These are phyloP conservation scores for Nannochloropsis gaditana DNA, from an alignment of 108 stramenopile species.

Conservation along the genomic window DNA sequence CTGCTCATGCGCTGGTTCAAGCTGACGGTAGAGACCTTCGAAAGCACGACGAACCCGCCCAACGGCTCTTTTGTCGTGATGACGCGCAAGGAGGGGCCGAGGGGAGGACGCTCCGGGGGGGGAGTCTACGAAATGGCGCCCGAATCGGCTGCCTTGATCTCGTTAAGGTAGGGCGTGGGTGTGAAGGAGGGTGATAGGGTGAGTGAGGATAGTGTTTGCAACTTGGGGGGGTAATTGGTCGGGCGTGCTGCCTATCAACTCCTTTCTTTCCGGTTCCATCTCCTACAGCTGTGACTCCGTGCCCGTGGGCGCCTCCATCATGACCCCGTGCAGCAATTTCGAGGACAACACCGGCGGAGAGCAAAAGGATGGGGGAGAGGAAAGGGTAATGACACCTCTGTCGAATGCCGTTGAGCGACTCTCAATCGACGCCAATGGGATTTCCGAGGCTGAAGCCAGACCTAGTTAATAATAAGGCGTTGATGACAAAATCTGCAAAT, in stretches of 20 bases:
- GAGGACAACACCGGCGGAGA: neutral
- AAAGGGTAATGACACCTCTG: neutral
- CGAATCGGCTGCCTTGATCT: neutral
- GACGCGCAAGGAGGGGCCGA: constrained; percentile 37
- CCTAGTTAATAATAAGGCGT: no score
- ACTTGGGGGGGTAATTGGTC: no score
- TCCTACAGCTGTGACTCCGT: neutral
- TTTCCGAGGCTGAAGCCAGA: no score
- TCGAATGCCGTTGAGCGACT: neutral
- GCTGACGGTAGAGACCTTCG: constrained; percentile 9
- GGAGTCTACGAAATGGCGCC: neutral
- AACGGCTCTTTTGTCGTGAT: constrained; percentile 51
- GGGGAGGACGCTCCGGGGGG: neutral
- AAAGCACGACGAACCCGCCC: constrained; percentile 49
- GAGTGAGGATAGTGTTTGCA: neutral
- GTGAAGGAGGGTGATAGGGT: neutral
- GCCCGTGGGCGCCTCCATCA: neutral
- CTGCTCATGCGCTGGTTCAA: constrained; percentile 54
- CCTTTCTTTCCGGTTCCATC: neutral
- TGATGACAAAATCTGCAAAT: no score
- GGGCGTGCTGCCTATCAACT: no score
- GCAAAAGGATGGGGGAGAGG: neutral
- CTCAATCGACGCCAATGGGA: neutral
- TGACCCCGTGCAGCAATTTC: neutral
- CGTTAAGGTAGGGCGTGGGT: neutral